phyloP scores from a whole-genome alignment of 1,139 yeast genomes.

The Entelexis paramagnoliae region DNA sequence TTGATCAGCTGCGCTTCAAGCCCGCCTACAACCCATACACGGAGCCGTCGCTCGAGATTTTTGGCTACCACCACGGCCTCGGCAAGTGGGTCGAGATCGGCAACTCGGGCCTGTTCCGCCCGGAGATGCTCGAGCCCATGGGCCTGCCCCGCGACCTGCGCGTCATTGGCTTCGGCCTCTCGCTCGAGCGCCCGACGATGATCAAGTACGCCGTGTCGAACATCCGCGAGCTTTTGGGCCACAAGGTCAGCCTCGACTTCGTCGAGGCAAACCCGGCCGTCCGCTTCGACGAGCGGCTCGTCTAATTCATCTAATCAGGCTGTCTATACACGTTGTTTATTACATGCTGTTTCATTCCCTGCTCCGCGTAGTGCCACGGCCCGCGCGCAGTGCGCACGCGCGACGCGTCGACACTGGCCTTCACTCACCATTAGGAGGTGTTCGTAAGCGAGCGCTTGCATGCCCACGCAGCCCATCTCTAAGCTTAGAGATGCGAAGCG shows the following conservation, averaged over 20 bases:
- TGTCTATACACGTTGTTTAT: no score
- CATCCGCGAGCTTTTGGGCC: conserved; percentile 39
- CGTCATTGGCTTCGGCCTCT: conserved; percentile 95
- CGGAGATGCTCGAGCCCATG: conserved; percentile 98
- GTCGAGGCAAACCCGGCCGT: conserved; percentile 97
- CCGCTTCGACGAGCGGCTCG: conserved; percentile 70
- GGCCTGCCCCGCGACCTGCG: conserved; percentile 91
- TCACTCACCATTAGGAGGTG: no score
- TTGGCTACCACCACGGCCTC: conserved; percentile 90
- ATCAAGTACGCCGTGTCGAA: conserved; percentile 93
- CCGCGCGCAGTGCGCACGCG: no score
- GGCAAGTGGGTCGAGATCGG: conserved; percentile 99
- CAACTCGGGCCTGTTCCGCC: conserved; percentile 98
- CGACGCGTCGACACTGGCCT: no score
- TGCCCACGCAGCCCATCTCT: no score
- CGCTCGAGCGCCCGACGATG: conserved; percentile 98
- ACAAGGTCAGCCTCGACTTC: conserved; percentile 45
- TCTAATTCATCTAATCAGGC: conserved; percentile 15
- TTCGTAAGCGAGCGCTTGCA: no score
- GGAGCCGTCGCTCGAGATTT: conserved; percentile 96
- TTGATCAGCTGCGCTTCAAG: conserved; percentile 85
- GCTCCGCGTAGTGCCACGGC: no score
- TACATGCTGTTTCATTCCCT: no score
- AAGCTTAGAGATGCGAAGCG: no score
- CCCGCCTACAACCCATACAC: conserved; percentile 99